These are phyloP conservation scores for Aspergillus fumigatiaffinis DNA, from an alignment of 2,329 filamentous ascomycete species.

Conservation along the genomic window DNA sequence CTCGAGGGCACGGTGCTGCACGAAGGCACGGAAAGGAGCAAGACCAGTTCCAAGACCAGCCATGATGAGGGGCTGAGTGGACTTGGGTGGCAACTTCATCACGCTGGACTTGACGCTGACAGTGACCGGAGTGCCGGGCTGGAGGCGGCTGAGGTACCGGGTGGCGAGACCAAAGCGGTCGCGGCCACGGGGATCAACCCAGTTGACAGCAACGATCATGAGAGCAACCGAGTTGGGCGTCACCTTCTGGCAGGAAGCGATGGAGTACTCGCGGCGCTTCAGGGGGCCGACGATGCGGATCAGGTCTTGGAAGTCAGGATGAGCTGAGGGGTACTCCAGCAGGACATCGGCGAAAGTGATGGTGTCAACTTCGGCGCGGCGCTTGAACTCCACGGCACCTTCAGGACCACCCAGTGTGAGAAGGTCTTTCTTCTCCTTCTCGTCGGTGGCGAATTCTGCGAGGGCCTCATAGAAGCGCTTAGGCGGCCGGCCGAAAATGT, in stretches of 20 bases:
- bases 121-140: slow-evolving; percentile 73
- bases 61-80: slow-evolving; percentile 95
- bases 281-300: slow-evolving; percentile 81
- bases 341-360: slow-evolving; percentile 88
- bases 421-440: slow-evolving; percentile 76
- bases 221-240: slow-evolving; percentile 84
- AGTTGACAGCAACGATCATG: slow-evolving; percentile 96
- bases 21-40: slow-evolving; percentile 97
- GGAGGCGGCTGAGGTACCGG: slow-evolving; percentile 75
- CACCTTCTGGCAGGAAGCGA: slow-evolving; percentile 93
- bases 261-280: slow-evolving; percentile 98
- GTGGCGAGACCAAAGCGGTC: slow-evolving; percentile 91
- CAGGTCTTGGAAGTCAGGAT: slow-evolving; percentile 82
- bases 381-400: slow-evolving; percentile 87
- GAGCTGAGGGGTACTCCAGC: slow-evolving; percentile 84
- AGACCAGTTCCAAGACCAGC: slow-evolving; percentile 96
- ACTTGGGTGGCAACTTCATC: slow-evolving; percentile 91
- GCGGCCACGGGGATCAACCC: slow-evolving; percentile 83
- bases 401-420: slow-evolving; percentile 71
- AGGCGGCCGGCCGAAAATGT: slow-evolving; percentile 93
- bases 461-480: slow-evolving; percentile 97
- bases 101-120: slow-evolving; percentile 96
- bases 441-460: slow-evolving; percentile 78
- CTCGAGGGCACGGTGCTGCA: slow-evolving; percentile 96
- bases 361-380: slow-evolving; percentile 83